phyloP scores from a whole-genome alignment of 768 basidiomycete species.

The Postia placenta region DNA sequence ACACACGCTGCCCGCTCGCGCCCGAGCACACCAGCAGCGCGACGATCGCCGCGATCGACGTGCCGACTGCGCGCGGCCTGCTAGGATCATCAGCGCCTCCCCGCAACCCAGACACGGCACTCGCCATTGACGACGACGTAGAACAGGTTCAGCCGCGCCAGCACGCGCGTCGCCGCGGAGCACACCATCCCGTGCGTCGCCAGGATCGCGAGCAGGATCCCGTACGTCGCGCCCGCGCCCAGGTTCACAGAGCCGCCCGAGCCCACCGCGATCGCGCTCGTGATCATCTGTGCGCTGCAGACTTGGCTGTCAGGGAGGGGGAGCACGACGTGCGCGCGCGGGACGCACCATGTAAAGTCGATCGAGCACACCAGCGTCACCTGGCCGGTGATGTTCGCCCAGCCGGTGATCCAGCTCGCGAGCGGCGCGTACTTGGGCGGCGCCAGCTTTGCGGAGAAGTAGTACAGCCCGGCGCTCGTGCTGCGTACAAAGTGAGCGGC shows the following conservation, averaged over 20 bases:
- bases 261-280: constrained; percentile 59
- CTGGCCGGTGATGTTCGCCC: constrained; percentile 73
- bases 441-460: constrained; percentile 72
- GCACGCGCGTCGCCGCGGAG: constrained; percentile 58
- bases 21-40: constrained; percentile 52
- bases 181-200: constrained; percentile 66
- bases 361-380: constrained; percentile 67
- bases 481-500: constrained; percentile 26
- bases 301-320: background rate
- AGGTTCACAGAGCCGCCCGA: constrained; percentile 47
- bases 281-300: constrained; percentile 77
- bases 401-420: constrained; percentile 63
- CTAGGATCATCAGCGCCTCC: background rate
- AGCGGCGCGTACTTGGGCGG: constrained; percentile 54
- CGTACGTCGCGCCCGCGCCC: constrained; percentile 58
- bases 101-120: constrained; percentile 12
- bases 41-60: constrained; percentile 57
- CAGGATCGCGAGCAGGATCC: constrained; percentile 58
- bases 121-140: constrained; percentile 62
- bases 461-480: constrained; percentile 75
- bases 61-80: constrained; percentile 42
- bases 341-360: constrained; percentile 59
- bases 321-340: background rate
- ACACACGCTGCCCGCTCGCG: constrained; percentile 46
- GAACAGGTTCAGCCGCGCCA: constrained; percentile 65